Evolutionary conservation across 2,329 filamentous ascomycete species (phyloP), one percentile per base, ranked within the genome.

Genomic region (Zarea fungicola): DNA sequence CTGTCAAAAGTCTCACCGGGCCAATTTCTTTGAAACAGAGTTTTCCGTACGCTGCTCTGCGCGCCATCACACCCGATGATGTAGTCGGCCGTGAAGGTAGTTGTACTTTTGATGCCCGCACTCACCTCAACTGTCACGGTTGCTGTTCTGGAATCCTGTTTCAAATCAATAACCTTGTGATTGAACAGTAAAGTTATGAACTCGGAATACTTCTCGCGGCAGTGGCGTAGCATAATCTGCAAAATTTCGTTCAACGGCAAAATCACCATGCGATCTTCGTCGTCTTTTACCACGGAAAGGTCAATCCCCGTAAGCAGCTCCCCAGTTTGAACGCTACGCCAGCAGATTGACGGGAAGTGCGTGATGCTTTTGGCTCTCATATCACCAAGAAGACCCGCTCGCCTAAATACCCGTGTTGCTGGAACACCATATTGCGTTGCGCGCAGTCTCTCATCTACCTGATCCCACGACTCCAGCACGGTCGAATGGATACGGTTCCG

Each of bases 21-120:
- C n/a, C n/a, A n/a, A n/a, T n/a, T n/a, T n/a, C n/a, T n/a, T n/a
- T n/a, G n/a, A n/a, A 71, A 70, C 10, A 73, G 36, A 6, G 36
- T 14, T 32, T 61, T 60, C n/a, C 64, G 62, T 18, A 73, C 62
- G 5, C 74, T 64, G 51, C 65, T 69, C 31, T 64, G 66, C 3
- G 64, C 69, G 7, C 73, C 73, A 57, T 77, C 74, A 52, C 71
- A 73, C 0, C 70, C 71, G 22, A 72, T 58, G 2, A 76, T 23
- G 55, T 74, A 76, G 55, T 73, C 67, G n/a, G 65, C 71, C 31
- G 52, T 53, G n/a, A 59, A 40, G 19, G 48, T 62, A 43, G 56
- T 48, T n/a, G 43, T 47, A 2, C 58, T 57, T n/a, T n/a, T n/a
- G n/a, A n/a, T n/a, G n/a, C n/a, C n/a, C n/a, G n/a, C n/a, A 10